Conservation (phyloP, 2,329 filamentous ascomycete species). For the Phialophora expanda region DNA sequence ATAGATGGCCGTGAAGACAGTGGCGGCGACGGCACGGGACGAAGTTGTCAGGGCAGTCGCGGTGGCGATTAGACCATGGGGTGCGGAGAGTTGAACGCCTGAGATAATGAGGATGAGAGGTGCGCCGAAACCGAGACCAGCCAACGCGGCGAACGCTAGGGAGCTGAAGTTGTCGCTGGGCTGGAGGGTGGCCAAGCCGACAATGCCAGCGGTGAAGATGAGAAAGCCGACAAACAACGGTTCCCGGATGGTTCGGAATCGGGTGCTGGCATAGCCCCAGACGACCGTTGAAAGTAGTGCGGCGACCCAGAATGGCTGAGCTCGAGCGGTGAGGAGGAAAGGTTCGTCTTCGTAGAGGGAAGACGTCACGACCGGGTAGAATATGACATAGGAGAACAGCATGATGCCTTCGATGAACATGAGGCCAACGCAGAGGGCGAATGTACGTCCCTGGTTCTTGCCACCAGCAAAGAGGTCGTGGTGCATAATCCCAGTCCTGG, state of each 20-base stretch:
- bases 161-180: conserved; percentile 15
- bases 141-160: conserved; percentile 14
- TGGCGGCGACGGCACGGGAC: neutral
- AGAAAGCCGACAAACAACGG: conserved; percentile 18
- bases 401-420: conserved; percentile 23
- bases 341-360: too few relatives aligned
- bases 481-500: conserved; percentile 20
- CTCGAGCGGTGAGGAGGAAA: too few relatives aligned
- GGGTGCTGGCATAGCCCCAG: neutral
- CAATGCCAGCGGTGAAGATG: conserved; percentile 17
- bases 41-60: conserved; percentile 19
- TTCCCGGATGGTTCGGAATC: neutral
- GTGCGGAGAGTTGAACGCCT: conserved; percentile 20
- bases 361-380: conserved; percentile 24
- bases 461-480: conserved; percentile 22
- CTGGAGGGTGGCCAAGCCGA: conserved; percentile 23
- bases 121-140: conserved; percentile 21
- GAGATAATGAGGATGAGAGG: conserved; percentile 17
- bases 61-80: conserved; percentile 20
- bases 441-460: conserved; percentile 15
- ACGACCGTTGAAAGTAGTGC: neutral
- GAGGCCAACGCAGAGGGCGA: conserved; percentile 20
- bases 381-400: conserved; percentile 20
- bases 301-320: conserved; percentile 1
- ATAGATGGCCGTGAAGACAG: neutral